These are phyloP conservation scores for Nicotiana sylvestris DNA, from an alignment of 257 asterid species.

Conservation along the genomic window DNA sequence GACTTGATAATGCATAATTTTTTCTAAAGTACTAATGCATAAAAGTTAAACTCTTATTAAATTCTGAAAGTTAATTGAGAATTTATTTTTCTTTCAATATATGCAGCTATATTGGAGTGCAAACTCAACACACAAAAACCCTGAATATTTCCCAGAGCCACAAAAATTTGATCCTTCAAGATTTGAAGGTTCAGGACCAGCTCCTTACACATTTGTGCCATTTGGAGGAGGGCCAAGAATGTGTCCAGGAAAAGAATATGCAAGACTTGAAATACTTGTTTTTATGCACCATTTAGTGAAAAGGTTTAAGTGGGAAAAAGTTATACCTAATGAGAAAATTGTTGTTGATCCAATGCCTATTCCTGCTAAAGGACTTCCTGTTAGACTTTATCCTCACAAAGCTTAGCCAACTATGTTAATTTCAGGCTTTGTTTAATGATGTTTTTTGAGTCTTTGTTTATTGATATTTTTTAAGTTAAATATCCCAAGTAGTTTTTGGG, in stretches of 20 bases:
- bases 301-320: conserved; percentile 42
- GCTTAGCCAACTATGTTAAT: background rate
- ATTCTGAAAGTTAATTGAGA: too few relatives aligned
- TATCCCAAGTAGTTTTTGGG: too few relatives aligned
- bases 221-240: conserved; percentile 56
- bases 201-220: conserved; percentile 55
- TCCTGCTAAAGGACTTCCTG: conserved; percentile 50
- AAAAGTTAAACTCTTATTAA: too few relatives aligned
- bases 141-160: conserved; percentile 41
- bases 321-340: conserved; percentile 42
- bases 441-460: too few relatives aligned
- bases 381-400: conserved; percentile 40
- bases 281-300: conserved; percentile 52
- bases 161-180: conserved; percentile 52
- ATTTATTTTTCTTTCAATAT: background rate
- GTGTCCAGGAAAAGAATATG: conserved; percentile 58
- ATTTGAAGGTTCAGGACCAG: conserved; percentile 50
- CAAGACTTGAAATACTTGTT: conserved; percentile 42
- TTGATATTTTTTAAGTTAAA: too few relatives aligned
- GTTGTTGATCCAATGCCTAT: conserved; percentile 48
- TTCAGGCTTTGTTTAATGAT: too few relatives aligned
- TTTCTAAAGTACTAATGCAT: too few relatives aligned
- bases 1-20: too few relatives aligned
- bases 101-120: conserved; percentile 51
- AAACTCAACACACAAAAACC: conserved; percentile 39